These are phyloP conservation scores for Xylariaceae sp. DNA, from an alignment of 2,329 filamentous ascomycete genomes.

Conservation along the genomic window DNA sequence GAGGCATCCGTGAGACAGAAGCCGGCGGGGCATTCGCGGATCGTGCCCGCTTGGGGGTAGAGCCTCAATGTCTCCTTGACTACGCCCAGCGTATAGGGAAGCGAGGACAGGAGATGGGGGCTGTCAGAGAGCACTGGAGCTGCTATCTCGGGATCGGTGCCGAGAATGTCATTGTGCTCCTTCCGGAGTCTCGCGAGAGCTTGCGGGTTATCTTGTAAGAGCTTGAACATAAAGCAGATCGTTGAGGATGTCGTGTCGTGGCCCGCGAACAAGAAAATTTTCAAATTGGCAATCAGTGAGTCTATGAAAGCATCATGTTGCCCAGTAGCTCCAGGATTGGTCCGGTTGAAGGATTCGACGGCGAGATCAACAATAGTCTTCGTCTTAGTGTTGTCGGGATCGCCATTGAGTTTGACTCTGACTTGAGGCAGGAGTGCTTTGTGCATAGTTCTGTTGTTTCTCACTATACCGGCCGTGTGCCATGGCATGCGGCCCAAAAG, in stretches of 20 bases:
- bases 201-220: conserved; percentile 4
- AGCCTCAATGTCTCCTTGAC: not conserved
- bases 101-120: not conserved
- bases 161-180: conserved; percentile 8
- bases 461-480: conserved; percentile 10
- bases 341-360: not conserved
- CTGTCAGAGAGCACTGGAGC: not conserved
- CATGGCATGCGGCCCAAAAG: conserved; percentile 6
- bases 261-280: conserved; percentile 8
- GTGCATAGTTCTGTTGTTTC: conserved; percentile 15
- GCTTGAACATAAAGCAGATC: conserved; percentile 6
- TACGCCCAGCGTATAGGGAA: not conserved
- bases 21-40: not conserved
- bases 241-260: conserved; percentile 8
- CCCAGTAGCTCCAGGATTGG: too few species aligned
- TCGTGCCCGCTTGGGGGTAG: not conserved
- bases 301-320: not conserved
- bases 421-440: conserved; percentile 12
- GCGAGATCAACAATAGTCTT: conserved; percentile 1
- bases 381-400: not conserved
- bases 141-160: not conserved
- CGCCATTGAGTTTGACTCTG: conserved; percentile 8
- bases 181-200: conserved; percentile 1
- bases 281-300: conserved; percentile 2
- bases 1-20: not conserved